Percentiles rank a stretch among this genome's conserved stretches.
Evolutionary conservation across 805 yeast species (phyloP).

Genomic region (Lipomyces spencermartinsiae): DNA sequence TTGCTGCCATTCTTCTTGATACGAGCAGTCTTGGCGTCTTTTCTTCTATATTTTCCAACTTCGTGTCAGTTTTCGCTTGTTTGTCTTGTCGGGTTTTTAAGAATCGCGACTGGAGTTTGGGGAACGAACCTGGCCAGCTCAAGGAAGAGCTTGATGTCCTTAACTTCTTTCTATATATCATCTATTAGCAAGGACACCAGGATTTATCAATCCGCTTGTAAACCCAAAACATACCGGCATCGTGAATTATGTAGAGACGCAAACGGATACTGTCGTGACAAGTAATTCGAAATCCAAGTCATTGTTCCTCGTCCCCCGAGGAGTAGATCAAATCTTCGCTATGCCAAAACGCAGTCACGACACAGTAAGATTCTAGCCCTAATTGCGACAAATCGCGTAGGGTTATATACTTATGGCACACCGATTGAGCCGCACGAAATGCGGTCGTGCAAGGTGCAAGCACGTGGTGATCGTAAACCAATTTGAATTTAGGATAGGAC

Average conservation of each 20-base stretch:
- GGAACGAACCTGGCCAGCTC: slow-evolving; percentile 63
- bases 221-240: background rate
- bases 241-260: background rate
- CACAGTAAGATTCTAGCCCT: too few species aligned
- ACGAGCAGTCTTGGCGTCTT: slow-evolving; percentile 91
- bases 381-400: too few species aligned
- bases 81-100: background rate
- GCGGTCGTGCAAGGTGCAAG: too few species aligned
- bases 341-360: too few species aligned
- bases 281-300: background rate
- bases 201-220: background rate
- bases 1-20: slow-evolving; percentile 92
- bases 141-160: slow-evolving; percentile 96
- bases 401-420: too few species aligned
- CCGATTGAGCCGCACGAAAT: too few species aligned
- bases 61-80: slow-evolving; percentile 1
- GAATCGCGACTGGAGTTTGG: background rate
- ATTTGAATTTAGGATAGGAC: too few species aligned
- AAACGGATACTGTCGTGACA: background rate
- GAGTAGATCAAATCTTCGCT: too few species aligned
- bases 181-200: background rate
- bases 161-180: slow-evolving; percentile 65
- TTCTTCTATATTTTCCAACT: slow-evolving; percentile 52
- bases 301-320: too few species aligned
- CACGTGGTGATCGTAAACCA: too few species aligned